Conservation (phyloP, 768 basidiomycete species). For the Termitomyces heimii region DNA sequence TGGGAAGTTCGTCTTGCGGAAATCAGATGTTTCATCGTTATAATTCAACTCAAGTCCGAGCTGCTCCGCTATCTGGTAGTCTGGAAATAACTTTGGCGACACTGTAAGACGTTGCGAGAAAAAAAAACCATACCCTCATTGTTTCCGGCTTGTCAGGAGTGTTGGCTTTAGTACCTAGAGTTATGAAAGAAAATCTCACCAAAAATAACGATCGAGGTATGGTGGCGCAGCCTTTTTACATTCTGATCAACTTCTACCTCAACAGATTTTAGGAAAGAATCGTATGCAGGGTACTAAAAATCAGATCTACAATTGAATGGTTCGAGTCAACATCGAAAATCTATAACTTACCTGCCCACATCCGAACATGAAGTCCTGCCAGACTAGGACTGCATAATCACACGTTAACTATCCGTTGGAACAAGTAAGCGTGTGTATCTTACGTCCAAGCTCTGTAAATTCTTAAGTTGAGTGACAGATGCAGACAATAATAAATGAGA, state of each 20-base stretch:
- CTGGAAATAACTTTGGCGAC: constrained; percentile 25
- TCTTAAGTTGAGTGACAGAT: not conserved
- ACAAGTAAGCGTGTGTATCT: constrained; percentile 7
- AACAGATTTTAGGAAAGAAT: constrained; percentile 70
- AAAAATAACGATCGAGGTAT: constrained; percentile 87
- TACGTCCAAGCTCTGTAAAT: constrained; percentile 60
- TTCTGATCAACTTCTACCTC: constrained; percentile 76
- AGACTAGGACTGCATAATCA: constrained; percentile 61
- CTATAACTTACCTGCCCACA: constrained; percentile 69
- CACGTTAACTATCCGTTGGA: not conserved
- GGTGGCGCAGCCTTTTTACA: constrained; percentile 78
- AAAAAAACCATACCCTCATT: constrained; percentile 53
- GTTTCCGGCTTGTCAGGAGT: constrained; percentile 55
- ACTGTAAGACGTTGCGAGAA: not conserved
- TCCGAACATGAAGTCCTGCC: constrained; percentile 98
- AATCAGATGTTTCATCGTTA: constrained; percentile 77
- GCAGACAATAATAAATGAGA: not conserved
- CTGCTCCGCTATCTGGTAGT: constrained; percentile 86
- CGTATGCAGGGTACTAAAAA: constrained; percentile 79
- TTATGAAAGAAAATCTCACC: constrained; percentile 34
- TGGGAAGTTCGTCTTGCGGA: constrained; percentile 81
- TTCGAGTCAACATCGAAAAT: not conserved
- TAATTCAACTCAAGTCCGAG: constrained; percentile 78
- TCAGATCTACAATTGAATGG: not conserved
- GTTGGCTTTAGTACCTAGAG: not conserved